phyloP scores from a whole-genome alignment of 768 basidiomycete genomes.

The Mycena alexandri region DNA sequence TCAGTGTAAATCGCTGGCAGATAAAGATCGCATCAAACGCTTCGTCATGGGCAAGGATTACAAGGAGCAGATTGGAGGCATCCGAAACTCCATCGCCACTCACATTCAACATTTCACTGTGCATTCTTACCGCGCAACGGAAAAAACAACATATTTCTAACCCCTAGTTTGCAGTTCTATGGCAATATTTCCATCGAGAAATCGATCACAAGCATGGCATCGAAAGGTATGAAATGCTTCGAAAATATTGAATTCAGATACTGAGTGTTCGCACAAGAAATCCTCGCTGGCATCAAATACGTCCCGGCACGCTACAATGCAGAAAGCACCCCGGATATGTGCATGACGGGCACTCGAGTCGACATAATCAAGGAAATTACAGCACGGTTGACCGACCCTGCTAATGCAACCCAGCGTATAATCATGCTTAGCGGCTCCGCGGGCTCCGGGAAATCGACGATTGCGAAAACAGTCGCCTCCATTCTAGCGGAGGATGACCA shows the following conservation, averaged over 20 bases:
- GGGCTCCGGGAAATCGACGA: conserved; percentile 21
- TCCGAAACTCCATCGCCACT: not conserved
- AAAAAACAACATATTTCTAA: too few species aligned
- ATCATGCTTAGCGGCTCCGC: conserved; percentile 15
- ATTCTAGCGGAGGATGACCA: conserved; percentile 7
- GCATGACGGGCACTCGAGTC: conserved; percentile 18
- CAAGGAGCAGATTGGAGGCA: not conserved
- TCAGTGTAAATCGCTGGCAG: not conserved
- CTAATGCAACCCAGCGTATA: not conserved
- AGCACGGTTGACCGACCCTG: not conserved
- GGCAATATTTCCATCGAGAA: conserved; percentile 11
- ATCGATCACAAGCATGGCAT: not conserved
- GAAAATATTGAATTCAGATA: not conserved
- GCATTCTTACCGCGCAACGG: not conserved
- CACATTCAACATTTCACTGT: conserved; percentile 1
- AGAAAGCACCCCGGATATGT: conserved; percentile 1
- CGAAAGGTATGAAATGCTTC: conserved; percentile 2
- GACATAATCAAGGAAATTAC: conserved; percentile 13
- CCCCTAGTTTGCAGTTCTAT: not conserved
- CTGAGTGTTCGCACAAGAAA: not conserved
- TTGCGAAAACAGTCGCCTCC: conserved; percentile 25
- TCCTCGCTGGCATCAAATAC: not conserved
- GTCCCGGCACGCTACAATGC: conserved; percentile 15
- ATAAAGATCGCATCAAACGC: not conserved
- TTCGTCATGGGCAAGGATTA: not conserved